Base-by-base conservation (phyloP, 75 land plant species). In the Picea glauca region DNA sequence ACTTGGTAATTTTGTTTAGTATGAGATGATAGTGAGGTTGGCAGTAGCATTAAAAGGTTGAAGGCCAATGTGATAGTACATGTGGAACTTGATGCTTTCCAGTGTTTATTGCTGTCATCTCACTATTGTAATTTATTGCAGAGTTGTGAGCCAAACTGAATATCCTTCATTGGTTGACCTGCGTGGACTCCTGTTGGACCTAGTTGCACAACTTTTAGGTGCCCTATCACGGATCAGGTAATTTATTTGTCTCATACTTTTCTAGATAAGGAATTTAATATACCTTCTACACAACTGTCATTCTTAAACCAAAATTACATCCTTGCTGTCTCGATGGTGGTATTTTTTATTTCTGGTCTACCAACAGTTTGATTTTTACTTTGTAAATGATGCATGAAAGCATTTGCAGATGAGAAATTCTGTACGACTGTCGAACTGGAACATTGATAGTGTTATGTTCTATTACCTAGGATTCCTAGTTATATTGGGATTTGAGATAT, bases 181-280 rank as follows among this genome's bases (percentile, higher is more conserved):
- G 78, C 88, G 99, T 68, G 92, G 98, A 1, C 94, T 98, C 61
- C 92, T 98, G 38, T 77, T 98, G 58, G 99, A 98, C 75, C 88
- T 95, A 11, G 99, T 98, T 87, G 99, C 99, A 62, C 99, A 95
- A 70, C 93, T 98, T n/a, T 84, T 98, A 54, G 99, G 99, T 72
- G 99, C 99, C 68, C 86, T 98, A 73, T 98, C 99, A 65, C 82
- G 98, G 67, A 90, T 98, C 67, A 93, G 99, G 99, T 91, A 84
- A 38, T 26, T 33, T 33, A 12, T 74, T 7, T 32, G 18, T 74
- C 58, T 74, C 8, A 21, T 58, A 40, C 6, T 15, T 2, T 20
- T 30, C 33, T 58, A 12, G 54, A 21, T 70, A 20, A 70, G 50
- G 54, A n/a, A 46, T 40, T 43, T 3, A 40, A 43, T n/a, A 38